These are phyloP conservation scores for Argentina anserina DNA, from an alignment of 306 rosid species.

Conservation along the genomic window DNA sequence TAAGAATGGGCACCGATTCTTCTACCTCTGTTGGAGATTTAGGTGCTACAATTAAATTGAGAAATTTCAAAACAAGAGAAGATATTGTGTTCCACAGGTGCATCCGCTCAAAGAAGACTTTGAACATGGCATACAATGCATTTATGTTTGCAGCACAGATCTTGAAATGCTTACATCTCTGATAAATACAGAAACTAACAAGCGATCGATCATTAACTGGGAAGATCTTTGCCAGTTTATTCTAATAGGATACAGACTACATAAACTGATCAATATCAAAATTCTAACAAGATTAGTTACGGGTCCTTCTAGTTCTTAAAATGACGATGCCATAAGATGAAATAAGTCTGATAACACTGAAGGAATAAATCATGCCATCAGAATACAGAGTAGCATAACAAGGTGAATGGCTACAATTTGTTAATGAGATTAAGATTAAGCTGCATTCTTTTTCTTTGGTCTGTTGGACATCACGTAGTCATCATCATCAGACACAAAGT, in stretches of 20 bases:
- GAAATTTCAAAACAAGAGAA: background rate
- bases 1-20: background rate
- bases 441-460: conserved; percentile 37
- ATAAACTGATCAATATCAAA: too few species aligned
- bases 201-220: background rate
- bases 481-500: conserved; percentile 7
- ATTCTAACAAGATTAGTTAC: background rate
- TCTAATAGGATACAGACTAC: too few species aligned
- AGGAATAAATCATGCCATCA: conserved; percentile 9
- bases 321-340: background rate
- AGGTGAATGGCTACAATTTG: background rate
- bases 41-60: background rate
- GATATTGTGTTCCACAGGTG: too few species aligned
- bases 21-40: background rate
- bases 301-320: background rate
- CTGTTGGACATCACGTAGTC: background rate
- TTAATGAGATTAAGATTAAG: conserved; percentile 24
- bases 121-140: background rate
- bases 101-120: background rate
- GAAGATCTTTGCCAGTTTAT: background rate
- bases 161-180: background rate
- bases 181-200: background rate
- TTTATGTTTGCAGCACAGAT: background rate
- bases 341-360: background rate
- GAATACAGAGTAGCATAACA: conserved; percentile 6